Conservation (phyloP, 2,329 filamentous ascomycete species). For the Epichloe brachyelytri region DNA sequence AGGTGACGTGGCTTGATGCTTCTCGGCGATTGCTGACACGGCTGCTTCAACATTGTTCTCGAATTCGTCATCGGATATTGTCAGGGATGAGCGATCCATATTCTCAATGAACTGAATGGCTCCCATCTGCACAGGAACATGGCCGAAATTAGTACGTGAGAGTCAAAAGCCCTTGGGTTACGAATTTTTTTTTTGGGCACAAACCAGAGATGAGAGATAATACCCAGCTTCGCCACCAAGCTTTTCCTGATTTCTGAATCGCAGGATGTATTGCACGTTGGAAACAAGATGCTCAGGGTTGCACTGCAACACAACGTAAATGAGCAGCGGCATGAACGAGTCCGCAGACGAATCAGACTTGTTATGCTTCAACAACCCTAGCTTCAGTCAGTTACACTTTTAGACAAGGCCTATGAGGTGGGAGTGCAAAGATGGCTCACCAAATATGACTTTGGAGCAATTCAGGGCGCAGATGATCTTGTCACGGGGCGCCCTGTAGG, state of each 20-base stretch:
- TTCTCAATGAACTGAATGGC: constrained; percentile 95
- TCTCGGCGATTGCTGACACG: constrained; percentile 89
- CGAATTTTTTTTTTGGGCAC: no score
- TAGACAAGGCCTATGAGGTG: background rate
- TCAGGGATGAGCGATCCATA: constrained; percentile 84
- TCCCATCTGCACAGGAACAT: constrained; percentile 49
- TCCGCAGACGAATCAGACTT: constrained; percentile 93
- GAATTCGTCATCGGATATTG: constrained; percentile 89
- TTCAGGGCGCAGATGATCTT: constrained; percentile 98
- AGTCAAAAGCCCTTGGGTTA: no score
- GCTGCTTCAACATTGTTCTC: constrained; percentile 93
- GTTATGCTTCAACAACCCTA: constrained; percentile 76
- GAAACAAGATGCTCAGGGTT: constrained; percentile 93
- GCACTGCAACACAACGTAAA: constrained; percentile 88
- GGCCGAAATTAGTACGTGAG: no score
- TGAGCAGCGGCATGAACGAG: constrained; percentile 87
- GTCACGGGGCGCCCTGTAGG: constrained; percentile 89
- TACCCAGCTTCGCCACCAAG: constrained; percentile 95
- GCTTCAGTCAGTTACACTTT: background rate
- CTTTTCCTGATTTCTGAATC: constrained; percentile 96
- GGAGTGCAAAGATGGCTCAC: constrained; percentile 30
- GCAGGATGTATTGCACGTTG: constrained; percentile 94
- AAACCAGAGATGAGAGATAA: constrained; percentile 82
- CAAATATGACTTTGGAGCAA: constrained; percentile 98
- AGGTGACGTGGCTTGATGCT: constrained; percentile 50